Base-by-base conservation (phyloP, 2,329 filamentous ascomycete genomes). In the Colletotrichum musicola region DNA sequence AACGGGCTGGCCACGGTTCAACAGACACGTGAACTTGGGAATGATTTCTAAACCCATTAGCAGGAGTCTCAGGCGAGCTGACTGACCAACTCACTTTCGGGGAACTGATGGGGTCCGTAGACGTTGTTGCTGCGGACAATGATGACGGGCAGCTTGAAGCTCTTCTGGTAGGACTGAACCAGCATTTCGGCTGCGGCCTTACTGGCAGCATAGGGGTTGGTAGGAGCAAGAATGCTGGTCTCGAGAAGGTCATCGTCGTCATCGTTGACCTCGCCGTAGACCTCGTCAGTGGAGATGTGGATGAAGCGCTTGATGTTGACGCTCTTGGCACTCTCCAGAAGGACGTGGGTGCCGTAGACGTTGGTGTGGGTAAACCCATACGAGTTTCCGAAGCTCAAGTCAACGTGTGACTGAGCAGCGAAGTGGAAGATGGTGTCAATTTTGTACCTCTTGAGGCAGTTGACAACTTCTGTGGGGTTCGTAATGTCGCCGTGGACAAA, bases 381-480 rank as follows among this genome's bases (percentile, higher is more conserved):
- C 10, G 92, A 93, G 80, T 95, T 94, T 58, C 91, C 91, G 75
- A 96, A 96, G 76, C 91, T 93, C 74, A 94, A 80, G 74, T 95
- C 92, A 58, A 96, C 93, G 76, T 95, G 93, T 7, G 92, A 93
- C 80, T 94, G 91, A n/a, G 93, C 93, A 3, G 93, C 93, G 75
- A 96, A 94, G 79, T 95, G 93, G 78, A 95, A 89, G 70, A 96
- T 86, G 60, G 92, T 94, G 77, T 95, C 93, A 74, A 95, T 91
- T 40, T 88, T 85, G 81, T 93, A 85, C 69, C 88, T 86, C 77
- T 91, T 86, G 75, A 95, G 86, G 76, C 90, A 93, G 73, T 88
- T 86, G 71, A 92, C 85, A 3, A 95, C 91, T 74, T 93, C 89
- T 6, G 84, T 82, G 1, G 90, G 89, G 71, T 91, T 89, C 38